These are phyloP conservation scores for Corniculantispora saksenae DNA, from an alignment of 2,329 filamentous ascomycete species.

Conservation along the genomic window DNA sequence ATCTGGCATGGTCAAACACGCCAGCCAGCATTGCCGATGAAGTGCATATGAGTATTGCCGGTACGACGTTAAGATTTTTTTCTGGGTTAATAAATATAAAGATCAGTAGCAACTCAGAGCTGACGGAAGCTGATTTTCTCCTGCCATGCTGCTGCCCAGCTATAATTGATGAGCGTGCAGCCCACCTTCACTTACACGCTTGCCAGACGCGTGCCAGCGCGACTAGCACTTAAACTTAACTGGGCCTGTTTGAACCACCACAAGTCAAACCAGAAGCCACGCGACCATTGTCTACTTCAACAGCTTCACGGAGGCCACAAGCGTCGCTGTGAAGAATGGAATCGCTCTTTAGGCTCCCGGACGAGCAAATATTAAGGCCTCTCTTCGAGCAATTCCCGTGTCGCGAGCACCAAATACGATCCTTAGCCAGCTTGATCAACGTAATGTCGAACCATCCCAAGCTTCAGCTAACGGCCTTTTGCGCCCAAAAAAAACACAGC, in stretches of 20 bases:
- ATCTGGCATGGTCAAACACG: too few species aligned
- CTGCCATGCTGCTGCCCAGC: neutral
- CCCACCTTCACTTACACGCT: neutral
- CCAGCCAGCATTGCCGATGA: too few species aligned
- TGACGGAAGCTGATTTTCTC: neutral
- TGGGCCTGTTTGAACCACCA: neutral
- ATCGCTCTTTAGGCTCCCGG: constrained; percentile 52
- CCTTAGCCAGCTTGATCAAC: constrained; percentile 56
- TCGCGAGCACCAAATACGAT: constrained; percentile 59
- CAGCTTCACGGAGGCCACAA: neutral
- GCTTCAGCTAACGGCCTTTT: neutral
- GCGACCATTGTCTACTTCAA: neutral
- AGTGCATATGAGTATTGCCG: too few species aligned
- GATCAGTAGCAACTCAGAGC: too few species aligned
- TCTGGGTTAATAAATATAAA: too few species aligned
- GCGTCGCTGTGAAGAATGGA: constrained; percentile 30
- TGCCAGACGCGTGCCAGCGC: constrained; percentile 3
- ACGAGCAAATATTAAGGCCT: constrained; percentile 49
- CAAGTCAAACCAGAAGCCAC: neutral
- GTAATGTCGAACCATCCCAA: constrained; percentile 38
- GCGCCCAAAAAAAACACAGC: neutral
- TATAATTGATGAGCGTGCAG: neutral
- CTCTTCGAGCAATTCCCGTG: constrained; percentile 55
- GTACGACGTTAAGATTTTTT: too few species aligned
- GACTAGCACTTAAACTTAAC: constrained; percentile 8